Percentiles rank a stretch among this genome's conserved stretches.
Conservation (phyloP, 768 basidiomycete species). For the Nidularia sp. region DNA sequence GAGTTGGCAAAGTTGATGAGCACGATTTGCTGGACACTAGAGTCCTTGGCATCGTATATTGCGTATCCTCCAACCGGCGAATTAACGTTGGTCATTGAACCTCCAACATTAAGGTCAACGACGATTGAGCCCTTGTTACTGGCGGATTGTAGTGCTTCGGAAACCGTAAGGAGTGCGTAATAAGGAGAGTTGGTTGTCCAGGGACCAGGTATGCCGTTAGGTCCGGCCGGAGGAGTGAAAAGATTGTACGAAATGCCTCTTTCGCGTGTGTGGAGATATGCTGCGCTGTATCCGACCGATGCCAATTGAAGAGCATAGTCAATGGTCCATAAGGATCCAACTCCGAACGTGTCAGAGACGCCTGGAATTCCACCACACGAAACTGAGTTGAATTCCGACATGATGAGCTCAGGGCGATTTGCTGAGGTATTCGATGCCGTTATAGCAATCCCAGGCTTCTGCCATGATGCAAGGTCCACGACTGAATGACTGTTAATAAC, state of each 20-base stretch:
- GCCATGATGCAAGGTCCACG: conserved; percentile 40
- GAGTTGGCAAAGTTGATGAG: conserved; percentile 50
- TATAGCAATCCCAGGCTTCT: conserved; percentile 33
- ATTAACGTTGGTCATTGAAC: conserved; percentile 28
- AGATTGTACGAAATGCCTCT: conserved; percentile 49
- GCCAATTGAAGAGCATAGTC: conserved; percentile 54
- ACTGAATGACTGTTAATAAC: conserved; percentile 17
- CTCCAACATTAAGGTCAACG: conserved; percentile 38
- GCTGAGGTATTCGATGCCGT: too few relatives aligned
- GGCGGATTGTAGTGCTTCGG: conserved; percentile 35
- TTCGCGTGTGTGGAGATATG: conserved; percentile 53
- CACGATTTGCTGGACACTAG: conserved; percentile 35
- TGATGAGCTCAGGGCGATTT: conserved; percentile 32
- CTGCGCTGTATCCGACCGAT: conserved; percentile 40
- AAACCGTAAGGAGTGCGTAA: conserved; percentile 42
- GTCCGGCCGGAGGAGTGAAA: conserved; percentile 35
- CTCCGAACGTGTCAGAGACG: conserved; percentile 48
- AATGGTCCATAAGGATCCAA: conserved; percentile 45
- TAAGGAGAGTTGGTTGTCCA: conserved; percentile 49
- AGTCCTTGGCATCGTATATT: conserved; percentile 48
- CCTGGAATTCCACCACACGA: conserved; percentile 49
- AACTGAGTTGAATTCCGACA: conserved; percentile 53
- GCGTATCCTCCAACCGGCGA: conserved; percentile 51
- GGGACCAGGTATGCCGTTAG: conserved; percentile 24
- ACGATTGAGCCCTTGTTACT: conserved; percentile 35